These are phyloP conservation scores for Verticillium alfalfae DNA, from an alignment of 2,329 filamentous ascomycete species.

Conservation along the genomic window DNA sequence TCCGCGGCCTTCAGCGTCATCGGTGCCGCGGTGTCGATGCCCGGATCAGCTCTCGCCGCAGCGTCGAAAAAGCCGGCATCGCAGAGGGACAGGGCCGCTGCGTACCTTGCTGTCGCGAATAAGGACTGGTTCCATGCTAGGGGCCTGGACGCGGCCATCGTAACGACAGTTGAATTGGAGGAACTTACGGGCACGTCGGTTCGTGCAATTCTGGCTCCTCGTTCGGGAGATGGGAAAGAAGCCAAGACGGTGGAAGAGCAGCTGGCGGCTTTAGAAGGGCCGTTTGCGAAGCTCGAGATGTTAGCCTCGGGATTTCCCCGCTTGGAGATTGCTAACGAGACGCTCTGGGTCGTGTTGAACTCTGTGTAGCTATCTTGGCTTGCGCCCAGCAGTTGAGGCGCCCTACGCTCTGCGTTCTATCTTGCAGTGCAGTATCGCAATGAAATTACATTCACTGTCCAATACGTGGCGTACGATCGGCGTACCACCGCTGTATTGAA, in stretches of 20 bases:
- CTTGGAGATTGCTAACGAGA: constrained; percentile 13
- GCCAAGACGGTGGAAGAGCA: constrained; percentile 8
- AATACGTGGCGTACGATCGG: too few relatives aligned
- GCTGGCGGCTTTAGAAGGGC: constrained; percentile 10
- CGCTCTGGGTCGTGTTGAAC: constrained; percentile 28
- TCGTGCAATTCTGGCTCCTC: constrained; percentile 33
- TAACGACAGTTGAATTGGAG: constrained; percentile 23
- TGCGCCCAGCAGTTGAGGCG: background rate
- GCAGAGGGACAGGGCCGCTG: constrained; percentile 31
- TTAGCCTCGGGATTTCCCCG: background rate
- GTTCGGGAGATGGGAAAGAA: constrained; percentile 13
- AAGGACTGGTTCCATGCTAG: constrained; percentile 33
- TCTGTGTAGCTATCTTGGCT: background rate
- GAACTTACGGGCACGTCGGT: constrained; percentile 20
- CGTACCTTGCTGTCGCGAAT: constrained; percentile 35
- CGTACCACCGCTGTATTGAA: too few relatives aligned
- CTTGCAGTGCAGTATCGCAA: too few relatives aligned
- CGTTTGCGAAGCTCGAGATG: constrained; percentile 23
- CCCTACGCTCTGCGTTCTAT: too few relatives aligned
- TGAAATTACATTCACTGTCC: too few relatives aligned
- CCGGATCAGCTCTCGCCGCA: constrained; percentile 24
- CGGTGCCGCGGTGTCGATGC: constrained; percentile 26
- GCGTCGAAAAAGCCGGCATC: constrained; percentile 31
- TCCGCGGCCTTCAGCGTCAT: constrained; percentile 27
- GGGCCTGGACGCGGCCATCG: constrained; percentile 28